phyloP scores from a whole-genome alignment of 2,329 filamentous ascomycete genomes.

The Colletotrichum sublineola region DNA sequence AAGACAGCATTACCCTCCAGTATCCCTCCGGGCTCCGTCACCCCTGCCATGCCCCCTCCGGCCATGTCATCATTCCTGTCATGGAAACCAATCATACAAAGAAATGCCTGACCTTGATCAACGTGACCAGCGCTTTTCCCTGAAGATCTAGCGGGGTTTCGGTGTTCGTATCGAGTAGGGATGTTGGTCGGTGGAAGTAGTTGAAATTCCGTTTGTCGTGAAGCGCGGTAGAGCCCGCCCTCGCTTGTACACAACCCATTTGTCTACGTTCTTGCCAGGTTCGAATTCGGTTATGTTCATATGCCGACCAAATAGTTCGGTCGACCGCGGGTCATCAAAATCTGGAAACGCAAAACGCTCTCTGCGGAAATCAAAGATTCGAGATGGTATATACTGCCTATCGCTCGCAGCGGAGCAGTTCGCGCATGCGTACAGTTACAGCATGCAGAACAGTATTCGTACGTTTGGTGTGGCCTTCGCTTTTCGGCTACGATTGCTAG shows the following conservation, averaged over 20 bases:
- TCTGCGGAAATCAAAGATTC: conserved; percentile 25
- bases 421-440: conserved; percentile 2
- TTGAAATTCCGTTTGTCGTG: conserved; percentile 16
- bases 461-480: conserved; percentile 16
- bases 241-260: conserved; percentile 25
- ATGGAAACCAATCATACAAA: conserved; percentile 18
- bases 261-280: conserved; percentile 9
- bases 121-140: conserved; percentile 14
- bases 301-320: conserved; percentile 26
- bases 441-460: conserved; percentile 18
- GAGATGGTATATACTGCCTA: conserved; percentile 30
- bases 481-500: conserved; percentile 27
- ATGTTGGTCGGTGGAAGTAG: not conserved
- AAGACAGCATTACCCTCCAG: conserved; percentile 26
- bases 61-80: conserved; percentile 29
- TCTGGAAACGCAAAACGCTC: conserved; percentile 26
- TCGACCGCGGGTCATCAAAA: conserved; percentile 3
- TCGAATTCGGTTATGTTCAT: conserved; percentile 16
- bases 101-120: conserved; percentile 32
- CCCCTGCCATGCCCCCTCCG: not conserved
- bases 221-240: conserved; percentile 18
- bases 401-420: conserved; percentile 24
- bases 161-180: not conserved
- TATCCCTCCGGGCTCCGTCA: conserved; percentile 8
- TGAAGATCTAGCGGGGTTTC: not conserved